Percentiles rank a stretch among this genome's conserved stretches.
Conservation (phyloP, 140 eudicot species). For the Cichorium intybus region DNA sequence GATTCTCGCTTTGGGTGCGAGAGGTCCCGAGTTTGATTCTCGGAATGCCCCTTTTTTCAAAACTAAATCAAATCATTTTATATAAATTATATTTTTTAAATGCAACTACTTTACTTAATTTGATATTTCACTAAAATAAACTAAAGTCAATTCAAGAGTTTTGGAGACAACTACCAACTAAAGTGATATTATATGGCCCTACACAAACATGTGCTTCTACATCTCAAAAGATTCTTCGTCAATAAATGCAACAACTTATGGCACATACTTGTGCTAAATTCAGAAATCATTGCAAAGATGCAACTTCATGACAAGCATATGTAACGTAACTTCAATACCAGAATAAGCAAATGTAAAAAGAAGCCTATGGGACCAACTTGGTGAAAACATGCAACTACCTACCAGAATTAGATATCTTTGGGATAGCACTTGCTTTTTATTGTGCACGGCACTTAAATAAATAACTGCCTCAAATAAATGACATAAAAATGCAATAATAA, state of each 20-base stretch:
- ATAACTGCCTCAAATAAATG: too few species aligned
- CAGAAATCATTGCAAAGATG: not conserved
- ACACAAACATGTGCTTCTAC: conserved; percentile 19
- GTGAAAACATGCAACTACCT: conserved; percentile 12
- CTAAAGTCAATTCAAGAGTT: conserved; percentile 3
- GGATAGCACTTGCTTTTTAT: too few species aligned
- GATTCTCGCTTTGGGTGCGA: conserved; percentile 99
- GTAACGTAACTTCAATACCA: conserved; percentile 2
- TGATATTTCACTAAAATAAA: not conserved
- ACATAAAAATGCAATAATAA: too few species aligned
- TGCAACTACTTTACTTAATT: not conserved
- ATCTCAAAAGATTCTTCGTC: conserved; percentile 10
- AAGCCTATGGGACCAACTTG: not conserved
- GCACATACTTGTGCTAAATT: too few species aligned
- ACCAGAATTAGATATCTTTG: not conserved
- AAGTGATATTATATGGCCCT: conserved; percentile 13
- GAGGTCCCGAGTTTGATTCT: conserved; percentile 96
- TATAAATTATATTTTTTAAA: not conserved
- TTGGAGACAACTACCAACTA: conserved; percentile 9
- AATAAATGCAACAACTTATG: conserved; percentile 1
- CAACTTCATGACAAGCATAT: not conserved
- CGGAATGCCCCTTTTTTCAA: conserved; percentile 54
- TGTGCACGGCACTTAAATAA: too few species aligned
- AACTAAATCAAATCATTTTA: not conserved
- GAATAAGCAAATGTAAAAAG: conserved; percentile 1